A percentile compares a stretch with the other conserved stretches of the same genome.
These are phyloP conservation scores for Manihot esculenta DNA, from an alignment of 441 rosid genomes.

Conservation along the genomic window DNA sequence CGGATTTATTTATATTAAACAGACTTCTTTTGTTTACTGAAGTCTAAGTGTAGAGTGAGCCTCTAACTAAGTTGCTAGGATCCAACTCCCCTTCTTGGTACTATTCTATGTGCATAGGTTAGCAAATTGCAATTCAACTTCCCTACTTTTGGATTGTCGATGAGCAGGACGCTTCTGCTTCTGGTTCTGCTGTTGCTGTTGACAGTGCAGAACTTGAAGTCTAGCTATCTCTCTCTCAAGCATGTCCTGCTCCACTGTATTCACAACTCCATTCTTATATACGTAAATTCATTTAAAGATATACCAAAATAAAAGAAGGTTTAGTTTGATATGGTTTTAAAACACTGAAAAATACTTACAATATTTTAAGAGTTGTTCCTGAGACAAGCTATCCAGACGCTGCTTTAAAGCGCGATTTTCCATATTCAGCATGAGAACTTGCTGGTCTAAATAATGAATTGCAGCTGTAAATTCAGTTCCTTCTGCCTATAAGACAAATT, in stretches of 20 bases:
- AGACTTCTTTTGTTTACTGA: not conserved
- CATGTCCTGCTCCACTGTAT: conserved; percentile 79
- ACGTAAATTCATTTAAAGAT: not conserved
- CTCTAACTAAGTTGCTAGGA: not conserved
- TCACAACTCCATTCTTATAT: not conserved
- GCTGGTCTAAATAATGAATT: conserved; percentile 78
- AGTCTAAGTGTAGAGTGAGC: not conserved
- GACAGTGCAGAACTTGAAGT: conserved; percentile 54
- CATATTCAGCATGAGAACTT: conserved; percentile 70
- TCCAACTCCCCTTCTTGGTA: not conserved
- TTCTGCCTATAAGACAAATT: conserved; percentile 51
- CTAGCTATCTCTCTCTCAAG: conserved; percentile 79
- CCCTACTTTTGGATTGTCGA: conserved; percentile 30
- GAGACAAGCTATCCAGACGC: conserved; percentile 67
- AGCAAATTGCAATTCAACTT: conserved; percentile 38
- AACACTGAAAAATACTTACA: not conserved
- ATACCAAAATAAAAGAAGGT: too few relatives aligned
- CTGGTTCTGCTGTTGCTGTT: conserved; percentile 40
- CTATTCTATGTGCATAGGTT: conserved; percentile 18
- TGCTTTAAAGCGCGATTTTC: conserved; percentile 83
- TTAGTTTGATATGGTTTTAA: too few relatives aligned
- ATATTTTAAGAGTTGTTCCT: conserved; percentile 18
- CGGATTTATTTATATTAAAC: not conserved
- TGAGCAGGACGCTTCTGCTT: conserved; percentile 29
- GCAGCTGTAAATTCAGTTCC: conserved; percentile 81